phyloP scores from a whole-genome alignment of 2,329 filamentous ascomycete species.

The Aureobasidium uvarum region DNA sequence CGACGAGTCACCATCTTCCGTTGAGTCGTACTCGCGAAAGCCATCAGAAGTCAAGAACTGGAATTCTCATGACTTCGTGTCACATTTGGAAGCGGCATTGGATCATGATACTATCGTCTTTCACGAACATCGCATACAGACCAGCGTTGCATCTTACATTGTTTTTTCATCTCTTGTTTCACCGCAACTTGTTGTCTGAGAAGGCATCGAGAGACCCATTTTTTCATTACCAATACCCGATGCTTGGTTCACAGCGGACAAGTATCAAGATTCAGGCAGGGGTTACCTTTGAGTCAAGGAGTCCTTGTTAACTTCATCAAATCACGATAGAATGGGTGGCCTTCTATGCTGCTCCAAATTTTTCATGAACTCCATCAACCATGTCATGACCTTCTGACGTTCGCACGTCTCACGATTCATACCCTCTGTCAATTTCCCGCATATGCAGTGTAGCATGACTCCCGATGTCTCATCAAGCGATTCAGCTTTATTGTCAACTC shows the following conservation, averaged over 20 bases:
- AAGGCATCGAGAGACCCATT: not conserved
- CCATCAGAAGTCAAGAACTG: not conserved
- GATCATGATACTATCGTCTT: not conserved
- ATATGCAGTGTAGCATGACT: not conserved
- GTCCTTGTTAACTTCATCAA: not conserved
- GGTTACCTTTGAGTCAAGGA: slow-evolving; percentile 3
- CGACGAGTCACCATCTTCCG: slow-evolving; percentile 20
- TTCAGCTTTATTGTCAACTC: not conserved
- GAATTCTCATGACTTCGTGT: not conserved
- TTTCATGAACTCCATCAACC: not conserved
- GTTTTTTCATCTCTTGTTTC: not conserved
- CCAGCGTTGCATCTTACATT: not conserved
- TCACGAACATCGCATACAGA: not conserved
- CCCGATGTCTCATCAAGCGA: slow-evolving; percentile 4
- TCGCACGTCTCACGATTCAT: slow-evolving; percentile 10
- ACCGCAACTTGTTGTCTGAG: not conserved
- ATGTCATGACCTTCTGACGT: not conserved
- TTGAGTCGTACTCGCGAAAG: not conserved
- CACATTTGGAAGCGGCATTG: not conserved
- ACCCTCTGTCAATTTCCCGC: not conserved
- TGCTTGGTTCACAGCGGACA: slow-evolving; percentile 18
- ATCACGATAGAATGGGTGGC: not conserved
- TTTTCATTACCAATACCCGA: slow-evolving; percentile 3
- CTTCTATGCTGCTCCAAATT: not conserved
- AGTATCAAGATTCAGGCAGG: not conserved